phyloP scores from a whole-genome alignment of 2,329 filamentous ascomycete genomes.

The Hypoxylon sp. region DNA sequence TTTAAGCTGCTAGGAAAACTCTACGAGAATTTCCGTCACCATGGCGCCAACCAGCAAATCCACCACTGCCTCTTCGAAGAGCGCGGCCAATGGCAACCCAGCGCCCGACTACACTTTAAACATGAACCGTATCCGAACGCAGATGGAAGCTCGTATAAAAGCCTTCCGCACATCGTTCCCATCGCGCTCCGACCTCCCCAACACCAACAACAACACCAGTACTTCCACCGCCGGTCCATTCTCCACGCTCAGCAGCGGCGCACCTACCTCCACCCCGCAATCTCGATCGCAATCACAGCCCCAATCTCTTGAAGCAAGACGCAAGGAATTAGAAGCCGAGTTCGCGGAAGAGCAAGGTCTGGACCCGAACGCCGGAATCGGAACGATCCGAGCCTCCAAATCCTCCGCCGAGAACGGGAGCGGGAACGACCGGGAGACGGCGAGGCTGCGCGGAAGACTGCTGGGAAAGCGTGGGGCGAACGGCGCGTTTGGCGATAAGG shows the following conservation, averaged over 20 bases:
- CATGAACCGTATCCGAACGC: slow-evolving; percentile 46
- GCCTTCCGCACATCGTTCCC: slow-evolving; percentile 23
- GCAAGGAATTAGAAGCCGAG: slow-evolving; percentile 32
- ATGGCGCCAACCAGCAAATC: slow-evolving; percentile 40
- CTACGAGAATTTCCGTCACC: slow-evolving; percentile 2
- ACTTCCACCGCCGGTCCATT: slow-evolving; percentile 15
- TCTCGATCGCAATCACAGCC: slow-evolving; percentile 2
- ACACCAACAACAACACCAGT: background rate
- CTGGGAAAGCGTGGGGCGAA: slow-evolving; percentile 35
- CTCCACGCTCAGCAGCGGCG: slow-evolving; percentile 23
- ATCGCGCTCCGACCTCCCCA: slow-evolving; percentile 19
- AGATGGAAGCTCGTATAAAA: slow-evolving; percentile 37
- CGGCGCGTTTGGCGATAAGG: background rate
- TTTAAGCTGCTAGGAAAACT: background rate
- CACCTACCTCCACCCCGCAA: background rate
- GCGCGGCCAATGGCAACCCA: slow-evolving; percentile 41
- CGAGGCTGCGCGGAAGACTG: slow-evolving; percentile 37
- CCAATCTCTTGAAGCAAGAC: slow-evolving; percentile 19
- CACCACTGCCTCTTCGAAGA: slow-evolving; percentile 24
- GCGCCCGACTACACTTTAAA: slow-evolving; percentile 43
- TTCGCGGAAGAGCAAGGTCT: slow-evolving; percentile 38
- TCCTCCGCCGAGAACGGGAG: slow-evolving; percentile 14
- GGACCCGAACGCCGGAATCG: slow-evolving; percentile 43
- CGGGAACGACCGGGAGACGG: slow-evolving; percentile 34
- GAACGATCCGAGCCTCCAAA: slow-evolving; percentile 7